A percentile compares a stretch with the other conserved stretches of the same genome.
phyloP scores from a whole-genome alignment of 1,284 basidiomycete genomes.

The Phellinidium pouzarii region DNA sequence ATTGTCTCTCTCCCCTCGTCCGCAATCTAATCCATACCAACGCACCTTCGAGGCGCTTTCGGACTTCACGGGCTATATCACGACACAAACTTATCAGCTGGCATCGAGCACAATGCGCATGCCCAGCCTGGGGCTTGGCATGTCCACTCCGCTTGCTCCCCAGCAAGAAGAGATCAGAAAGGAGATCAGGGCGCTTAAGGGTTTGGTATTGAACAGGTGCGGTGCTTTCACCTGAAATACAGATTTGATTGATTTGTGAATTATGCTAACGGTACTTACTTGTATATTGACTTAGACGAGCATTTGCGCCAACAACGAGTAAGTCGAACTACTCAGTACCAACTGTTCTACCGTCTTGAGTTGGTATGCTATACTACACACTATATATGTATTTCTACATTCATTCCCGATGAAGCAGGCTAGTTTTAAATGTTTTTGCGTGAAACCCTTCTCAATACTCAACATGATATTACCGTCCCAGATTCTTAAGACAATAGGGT shows the following conservation, averaged over 20 bases:
- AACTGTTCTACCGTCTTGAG: neutral
- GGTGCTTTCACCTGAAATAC: neutral
- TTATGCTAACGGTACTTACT: constrained; percentile 18
- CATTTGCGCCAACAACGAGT: constrained; percentile 9
- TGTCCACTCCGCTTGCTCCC: constrained; percentile 28
- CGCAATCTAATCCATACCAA: constrained; percentile 31
- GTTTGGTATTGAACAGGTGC: constrained; percentile 57
- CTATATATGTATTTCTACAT: neutral
- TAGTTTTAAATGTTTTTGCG: no score
- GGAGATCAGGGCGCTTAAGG: constrained; percentile 62
- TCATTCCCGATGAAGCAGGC: no score
- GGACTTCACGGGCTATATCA: constrained; percentile 62
- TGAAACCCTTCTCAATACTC: no score
- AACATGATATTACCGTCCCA: no score
- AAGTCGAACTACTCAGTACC: neutral
- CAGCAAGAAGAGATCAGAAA: constrained; percentile 56
- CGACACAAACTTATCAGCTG: constrained; percentile 50
- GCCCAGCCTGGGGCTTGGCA: constrained; percentile 23
- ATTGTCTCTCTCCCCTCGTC: constrained; percentile 32
- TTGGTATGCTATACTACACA: neutral
- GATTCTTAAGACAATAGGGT: no score
- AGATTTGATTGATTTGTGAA: neutral
- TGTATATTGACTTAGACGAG: constrained; percentile 1
- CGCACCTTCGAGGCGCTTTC: constrained; percentile 50
- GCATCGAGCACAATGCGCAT: constrained; percentile 28